Base-by-base conservation (phyloP, 2,329 filamentous ascomycete genomes). In the Cercospora sojina region DNA sequence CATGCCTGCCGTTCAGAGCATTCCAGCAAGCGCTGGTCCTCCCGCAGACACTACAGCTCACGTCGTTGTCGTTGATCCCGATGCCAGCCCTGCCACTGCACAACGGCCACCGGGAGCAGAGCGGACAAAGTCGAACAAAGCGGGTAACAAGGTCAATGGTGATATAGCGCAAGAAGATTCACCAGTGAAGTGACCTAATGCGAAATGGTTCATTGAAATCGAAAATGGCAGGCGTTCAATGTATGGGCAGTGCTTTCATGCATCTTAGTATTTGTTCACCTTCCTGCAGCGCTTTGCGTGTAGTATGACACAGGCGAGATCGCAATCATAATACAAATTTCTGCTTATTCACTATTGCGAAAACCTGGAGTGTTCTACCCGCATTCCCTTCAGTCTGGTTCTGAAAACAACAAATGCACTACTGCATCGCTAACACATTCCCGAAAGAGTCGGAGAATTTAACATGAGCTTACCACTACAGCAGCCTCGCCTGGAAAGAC, bases 81-180 rank as follows among this genome's bases (percentile, higher is more conserved):
- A 63, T 63, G 60, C 60, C 51, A 63, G 60, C 23, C 60, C 60
- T 20, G 63, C 63, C n/a, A 65, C 57, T 25, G 63, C 63, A 5
- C 47, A 31, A 1, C 25, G 47, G 1, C 63, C 63, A 23, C 57
- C 63, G 1, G 56, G 63, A 32, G 63, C 51, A 6, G 47, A 61
- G 8, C 57, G 63, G 16, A 29, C 31, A 13, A 43, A 61, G 20
- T 61, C 56, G 16, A 61, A 61, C 12, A 61, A 65, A 58, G 56
- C 12, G 16, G 38, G 29, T 13, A 53, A 29, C 27, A 65, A 61
- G 27, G 63, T 43, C 13, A 65, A 58, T 5, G 57, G 41, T 5
- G 57, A 61, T 4, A 31, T 41, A 20, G 38, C 49, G 23, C 31
- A 63, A 25, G 47, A 31, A 18, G 20, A 63, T 25, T 16, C 23